Evolutionary conservation across 179 eudicot species (phyloP), one percentile per base, ranked within the genome.

Genomic region (Spergularia azorica): DNA sequence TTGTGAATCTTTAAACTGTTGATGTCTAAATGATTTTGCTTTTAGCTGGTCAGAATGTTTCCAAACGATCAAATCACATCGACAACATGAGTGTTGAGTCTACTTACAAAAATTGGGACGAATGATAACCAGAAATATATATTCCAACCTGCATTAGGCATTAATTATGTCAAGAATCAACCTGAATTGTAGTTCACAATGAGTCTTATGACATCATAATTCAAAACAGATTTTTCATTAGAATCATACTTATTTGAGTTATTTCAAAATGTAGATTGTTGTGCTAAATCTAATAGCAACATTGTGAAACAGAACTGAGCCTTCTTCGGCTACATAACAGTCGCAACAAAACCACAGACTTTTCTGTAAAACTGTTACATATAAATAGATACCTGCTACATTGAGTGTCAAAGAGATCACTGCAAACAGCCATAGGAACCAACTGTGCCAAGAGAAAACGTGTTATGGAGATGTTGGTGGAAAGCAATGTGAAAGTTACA

Each of bases 401-500:
- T 77, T 77, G 54, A 81, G 54, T 16, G 81, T 39, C 64, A 81
- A 52, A 17, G 75, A 72, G 41, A 77, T 2, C 10, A 67, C 75
- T 10, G 66, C 78, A 60, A 81, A 63, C n/a, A 81, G 6, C 84
- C 84, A 81, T 20, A 77, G 78, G 61, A 72, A 77, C 84, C 81
- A 81, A 4, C 84, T 81, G 84, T 26, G 32, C 78, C 58, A 68
- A 17, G 7, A 39, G 41, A 48, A 73, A 66, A 20, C 3, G 8
- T 15, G n/a, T 20, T 32, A 64, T 26, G 5, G 9, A 52, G 39
- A 4, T 52, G 21, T 38, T 61, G 41, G 9, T 16, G 61, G 50
- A 62, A 39, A 32, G 48, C 8, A 39, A 61, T n/a, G 41, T 51
- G 57, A 60, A 13, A 61, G 12, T 17, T 20, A 12, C 59, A 6